Percentiles rank a stretch among this genome's conserved stretches.
Evolutionary conservation across 2,329 filamentous ascomycete genomes (phyloP).

Genomic region (Trichoderma pleuroti): DNA sequence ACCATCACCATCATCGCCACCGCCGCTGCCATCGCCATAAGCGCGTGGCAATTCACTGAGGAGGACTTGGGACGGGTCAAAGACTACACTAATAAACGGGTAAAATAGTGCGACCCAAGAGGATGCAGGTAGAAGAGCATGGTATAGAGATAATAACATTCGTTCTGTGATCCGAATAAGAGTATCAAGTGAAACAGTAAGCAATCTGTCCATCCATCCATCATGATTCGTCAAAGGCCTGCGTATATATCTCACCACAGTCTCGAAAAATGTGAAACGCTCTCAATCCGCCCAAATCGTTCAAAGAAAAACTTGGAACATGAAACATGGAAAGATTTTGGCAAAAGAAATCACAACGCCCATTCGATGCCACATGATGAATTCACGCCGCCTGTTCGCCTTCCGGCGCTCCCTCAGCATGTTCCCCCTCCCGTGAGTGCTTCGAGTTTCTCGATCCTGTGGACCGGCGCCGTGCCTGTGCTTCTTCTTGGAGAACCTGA

Average conservation of each 20-base stretch:
- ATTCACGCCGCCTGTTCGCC: neutral
- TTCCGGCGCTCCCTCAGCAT: neutral
- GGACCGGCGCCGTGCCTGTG: slow-evolving; percentile 13
- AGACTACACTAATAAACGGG: neutral
- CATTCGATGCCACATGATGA: neutral
- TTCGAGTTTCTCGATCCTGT: slow-evolving; percentile 37
- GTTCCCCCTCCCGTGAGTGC: slow-evolving; percentile 25
- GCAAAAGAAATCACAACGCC: neutral
- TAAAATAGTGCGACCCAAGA: neutral
- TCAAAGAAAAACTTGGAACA: neutral
- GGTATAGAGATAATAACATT: neutral
- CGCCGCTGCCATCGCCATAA: neutral
- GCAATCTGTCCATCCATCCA: neutral
- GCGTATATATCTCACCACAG: neutral
- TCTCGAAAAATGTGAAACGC: neutral
- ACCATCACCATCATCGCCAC: neutral
- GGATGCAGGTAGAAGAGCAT: neutral
- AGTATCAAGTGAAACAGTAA: neutral
- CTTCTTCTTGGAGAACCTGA: slow-evolving; percentile 33
- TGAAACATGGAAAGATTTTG: neutral
- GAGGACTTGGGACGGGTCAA: neutral
- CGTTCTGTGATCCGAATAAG: neutral
- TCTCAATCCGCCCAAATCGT: neutral
- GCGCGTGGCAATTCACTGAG: neutral
- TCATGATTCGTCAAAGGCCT: neutral